phyloP scores from a whole-genome alignment of 1,284 basidiomycete genomes.

The Xerocomus nothofagi region DNA sequence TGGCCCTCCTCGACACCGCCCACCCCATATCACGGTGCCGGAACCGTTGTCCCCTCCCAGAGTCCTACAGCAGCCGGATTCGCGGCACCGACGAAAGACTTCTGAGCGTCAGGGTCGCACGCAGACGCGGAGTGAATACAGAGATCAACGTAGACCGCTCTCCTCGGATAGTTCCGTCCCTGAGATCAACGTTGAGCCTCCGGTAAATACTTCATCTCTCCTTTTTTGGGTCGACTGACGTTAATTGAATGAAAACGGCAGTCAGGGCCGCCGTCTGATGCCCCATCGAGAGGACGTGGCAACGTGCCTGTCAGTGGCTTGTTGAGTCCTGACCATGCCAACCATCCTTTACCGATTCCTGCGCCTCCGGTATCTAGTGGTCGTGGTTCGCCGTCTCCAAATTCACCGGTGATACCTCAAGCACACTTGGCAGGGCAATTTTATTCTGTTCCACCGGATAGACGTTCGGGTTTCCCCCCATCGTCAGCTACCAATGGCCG shows the following conservation, averaged over 20 bases:
- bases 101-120: conserved; percentile 34
- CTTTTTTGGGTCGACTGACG: conserved; percentile 18
- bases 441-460: conserved; percentile 12
- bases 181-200: conserved; percentile 35
- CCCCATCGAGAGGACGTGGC: conserved; percentile 32
- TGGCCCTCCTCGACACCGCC: conserved; percentile 19
- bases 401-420: conserved; percentile 10
- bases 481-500: not conserved
- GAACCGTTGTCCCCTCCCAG: conserved; percentile 32
- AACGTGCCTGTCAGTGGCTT: conserved; percentile 13
- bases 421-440: conserved; percentile 14
- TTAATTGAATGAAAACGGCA: conserved; percentile 14
- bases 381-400: conserved; percentile 15
- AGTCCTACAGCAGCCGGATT: conserved; percentile 17
- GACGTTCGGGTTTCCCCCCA: conserved; percentile 17
- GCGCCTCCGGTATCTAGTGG: conserved; percentile 6
- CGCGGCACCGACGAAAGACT: conserved; percentile 19
- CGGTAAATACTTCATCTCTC: conserved; percentile 21
- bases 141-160: conserved; percentile 26
- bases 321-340: conserved; percentile 35
- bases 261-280: conserved; percentile 36
- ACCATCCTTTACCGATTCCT: conserved; percentile 29
- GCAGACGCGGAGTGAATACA: conserved; percentile 17
- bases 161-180: conserved; percentile 38
- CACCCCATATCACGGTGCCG: conserved; percentile 26